These are phyloP conservation scores for Beauveria sp. DNA, from an alignment of 2,329 filamentous ascomycete genomes.

Conservation along the genomic window DNA sequence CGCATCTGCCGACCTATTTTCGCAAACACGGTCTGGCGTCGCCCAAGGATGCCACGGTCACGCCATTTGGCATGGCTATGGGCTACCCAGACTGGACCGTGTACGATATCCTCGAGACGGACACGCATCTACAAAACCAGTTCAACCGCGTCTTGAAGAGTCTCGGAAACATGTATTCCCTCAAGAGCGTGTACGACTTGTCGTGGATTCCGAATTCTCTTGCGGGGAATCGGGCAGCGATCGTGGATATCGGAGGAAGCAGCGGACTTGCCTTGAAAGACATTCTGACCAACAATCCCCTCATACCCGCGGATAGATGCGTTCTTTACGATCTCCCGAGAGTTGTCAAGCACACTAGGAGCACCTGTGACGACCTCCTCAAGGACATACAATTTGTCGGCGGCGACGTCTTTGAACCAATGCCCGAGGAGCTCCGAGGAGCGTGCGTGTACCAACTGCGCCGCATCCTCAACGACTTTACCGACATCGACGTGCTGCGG, in stretches of 20 bases:
- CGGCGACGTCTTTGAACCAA: background rate
- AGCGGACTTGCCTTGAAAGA: background rate
- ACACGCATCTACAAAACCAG: background rate
- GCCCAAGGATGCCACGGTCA: background rate
- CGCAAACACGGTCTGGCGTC: background rate
- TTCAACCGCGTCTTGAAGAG: background rate
- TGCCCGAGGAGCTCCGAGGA: background rate
- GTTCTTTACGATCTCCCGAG: background rate
- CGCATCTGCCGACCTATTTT: background rate
- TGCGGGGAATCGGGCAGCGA: background rate
- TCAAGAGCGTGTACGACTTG: conserved; percentile 8
- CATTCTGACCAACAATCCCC: background rate
- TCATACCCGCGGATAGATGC: background rate
- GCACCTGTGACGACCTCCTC: background rate
- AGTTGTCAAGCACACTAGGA: background rate
- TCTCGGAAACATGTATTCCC: background rate
- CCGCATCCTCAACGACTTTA: conserved; percentile 9
- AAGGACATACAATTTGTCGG: background rate
- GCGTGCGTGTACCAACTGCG: conserved; percentile 3
- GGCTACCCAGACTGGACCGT: background rate
- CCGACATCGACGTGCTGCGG: background rate
- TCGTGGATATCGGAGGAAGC: conserved; percentile 8
- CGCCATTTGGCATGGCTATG: background rate
- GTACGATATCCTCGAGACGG: background rate
- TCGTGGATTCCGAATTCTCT: background rate